Base-by-base conservation (phyloP, 2,329 filamentous ascomycete genomes). In the Xylaria sp. region DNA sequence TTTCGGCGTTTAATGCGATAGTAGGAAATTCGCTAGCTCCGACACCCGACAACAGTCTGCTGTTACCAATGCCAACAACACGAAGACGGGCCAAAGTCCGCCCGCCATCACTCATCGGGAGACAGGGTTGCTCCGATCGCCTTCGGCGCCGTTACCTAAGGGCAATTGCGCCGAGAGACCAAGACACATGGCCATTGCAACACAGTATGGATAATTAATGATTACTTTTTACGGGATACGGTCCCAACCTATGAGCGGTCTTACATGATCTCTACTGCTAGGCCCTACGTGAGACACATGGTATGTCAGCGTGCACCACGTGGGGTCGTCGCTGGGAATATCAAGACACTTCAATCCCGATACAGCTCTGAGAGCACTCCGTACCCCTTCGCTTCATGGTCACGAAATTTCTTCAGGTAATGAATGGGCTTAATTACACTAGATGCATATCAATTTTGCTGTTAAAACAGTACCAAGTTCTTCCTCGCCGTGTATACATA, bases 71-170 rank as follows among this genome's bases (percentile, higher is more conserved):
- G 13, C 13, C 10, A 18, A 6, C 10, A 34, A 34, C 2, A 37
- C 20, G 41, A 9, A 34, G 18, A 28, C 69, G 69, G 69, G n/a
- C 44, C 58, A 72, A 70, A 67, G 62, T 72, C 70, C 56, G 32
- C 34, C 70, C 70, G 70, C 52, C 23, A 3, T 52, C 50, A 52
- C 50, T 7, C 50, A 23, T 50, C 64, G 51, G 68, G 13, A 28
- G 46, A 3, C 20, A 68, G 8, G 28, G 51, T 72, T 70, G 54
- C 48, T 15, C 70, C 68, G 64, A 56, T 18, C 25, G 18, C 48
- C 18, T 44, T 64, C 64, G 52, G 62, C 59, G 37, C 50, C 66
- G 57, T 41, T 68, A 23, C 23, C 39, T 15, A 28, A 41, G 10
- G 20, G 5, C 37, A 20, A 32, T 5, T 51, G 18, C n/a, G 3